Evolutionary conservation across 495 filamentous ascomycete genomes (phyloP), one percentile per base, ranked within the genome.

Genomic region (Penicillium chermesinum): DNA sequence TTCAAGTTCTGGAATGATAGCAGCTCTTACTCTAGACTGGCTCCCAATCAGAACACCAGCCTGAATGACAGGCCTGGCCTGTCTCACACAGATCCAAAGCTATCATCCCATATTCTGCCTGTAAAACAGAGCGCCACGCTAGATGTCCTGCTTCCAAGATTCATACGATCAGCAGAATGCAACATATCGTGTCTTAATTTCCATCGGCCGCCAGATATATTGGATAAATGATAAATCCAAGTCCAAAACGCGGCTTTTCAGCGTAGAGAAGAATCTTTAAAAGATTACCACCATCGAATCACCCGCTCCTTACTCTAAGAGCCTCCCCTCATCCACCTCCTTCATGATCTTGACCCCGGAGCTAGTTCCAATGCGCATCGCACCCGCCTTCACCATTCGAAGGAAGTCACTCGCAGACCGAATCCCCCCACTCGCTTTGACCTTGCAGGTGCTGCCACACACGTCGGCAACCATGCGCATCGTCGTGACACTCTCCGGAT

Each of bases 371-470:
- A 88, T 77, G 51, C 84, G 71, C 48, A 71, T 71, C 1, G 84
- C 84, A 4, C 84, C 84, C 15, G 80, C 82, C 64, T 81, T 72
- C 19, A 85, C 50, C 80, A 87, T 81, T 44, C 59, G 65, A 44
- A 76, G 34, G 52, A 71, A 73, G 50, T 79, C 77, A 43, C 65
- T 70, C 9, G 76, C 66, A 44, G 68, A 73, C 46, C 77, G 70
- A 6, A 88, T 63, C 8, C 83, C 84, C 2, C 80, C 84, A 50
- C 79, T 82, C 12, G 84, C 84, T 61, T 87, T 88, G 15, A 88
- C 79, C 51, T 69, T 69, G 57, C 78, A 67, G 14, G 32, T 12
- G n/a, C 55, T 63, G 18, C 65, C 71, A n/a, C 74, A 62, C n/a
- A 50, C 2, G 36, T 65, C 52, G 7, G 59, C 59, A 7, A 71